Evolutionary conservation across 2,329 filamentous ascomycete species (phyloP).

Genomic region (Alternaria arbusti): DNA sequence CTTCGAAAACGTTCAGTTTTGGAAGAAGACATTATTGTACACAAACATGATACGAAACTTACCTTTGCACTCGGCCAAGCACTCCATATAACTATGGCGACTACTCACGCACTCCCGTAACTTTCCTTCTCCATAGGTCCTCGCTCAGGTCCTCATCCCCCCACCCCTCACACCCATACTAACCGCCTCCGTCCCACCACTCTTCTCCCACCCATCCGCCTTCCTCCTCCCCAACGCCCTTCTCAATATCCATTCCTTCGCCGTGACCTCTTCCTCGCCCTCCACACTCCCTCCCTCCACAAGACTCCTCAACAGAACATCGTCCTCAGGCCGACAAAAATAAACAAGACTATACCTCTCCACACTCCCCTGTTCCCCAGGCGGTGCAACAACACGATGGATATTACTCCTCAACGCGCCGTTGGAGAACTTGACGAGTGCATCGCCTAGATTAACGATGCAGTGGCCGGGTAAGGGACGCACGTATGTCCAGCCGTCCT

Average conservation of each 20-base stretch:
- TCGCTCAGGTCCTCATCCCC: constrained; percentile 6
- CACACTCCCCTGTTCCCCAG: constrained; percentile 50
- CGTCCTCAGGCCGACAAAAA: constrained; percentile 57
- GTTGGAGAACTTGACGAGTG: constrained; percentile 54
- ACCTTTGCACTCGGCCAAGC: not conserved
- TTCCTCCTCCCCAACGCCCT: constrained; percentile 43
- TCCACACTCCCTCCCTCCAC: constrained; percentile 30
- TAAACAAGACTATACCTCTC: constrained; percentile 61
- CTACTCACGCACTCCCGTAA: not conserved
- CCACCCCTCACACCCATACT: constrained; percentile 22
- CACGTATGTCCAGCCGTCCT: constrained; percentile 59
- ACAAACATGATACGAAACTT: not conserved
- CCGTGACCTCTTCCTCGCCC: constrained; percentile 43
- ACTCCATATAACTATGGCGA: too few species aligned
- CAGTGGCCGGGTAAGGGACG: constrained; percentile 57
- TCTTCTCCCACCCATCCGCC: constrained; percentile 38
- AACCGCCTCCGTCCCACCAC: constrained; percentile 42
- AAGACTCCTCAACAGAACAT: constrained; percentile 35
- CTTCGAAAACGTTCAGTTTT: not conserved
- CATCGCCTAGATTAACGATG: constrained; percentile 58
- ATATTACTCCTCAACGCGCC: constrained; percentile 51
- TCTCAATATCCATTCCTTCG: constrained; percentile 54
- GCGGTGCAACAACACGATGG: constrained; percentile 59
- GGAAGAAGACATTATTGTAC: fast-evolving
- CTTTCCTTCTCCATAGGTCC: too few species aligned